Evolutionary conservation across 2,329 filamentous ascomycete species (phyloP).

Genomic region (Ceratocystis smalleyi): DNA sequence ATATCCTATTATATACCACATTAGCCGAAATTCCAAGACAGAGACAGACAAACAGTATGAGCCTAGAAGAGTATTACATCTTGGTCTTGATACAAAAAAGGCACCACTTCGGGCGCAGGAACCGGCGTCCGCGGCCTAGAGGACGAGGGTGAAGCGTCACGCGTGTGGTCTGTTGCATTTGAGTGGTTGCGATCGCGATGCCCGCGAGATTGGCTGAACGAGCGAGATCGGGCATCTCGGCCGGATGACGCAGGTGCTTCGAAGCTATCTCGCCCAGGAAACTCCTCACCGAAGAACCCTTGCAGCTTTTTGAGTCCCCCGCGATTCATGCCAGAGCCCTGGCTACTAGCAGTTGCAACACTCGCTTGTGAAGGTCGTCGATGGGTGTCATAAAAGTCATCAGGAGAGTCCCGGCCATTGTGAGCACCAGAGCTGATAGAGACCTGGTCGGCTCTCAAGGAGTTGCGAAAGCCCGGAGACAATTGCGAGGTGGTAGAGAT

Average conservation of each 20-base stretch:
- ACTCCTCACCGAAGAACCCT: slow-evolving; percentile 86
- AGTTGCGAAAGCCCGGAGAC: slow-evolving; percentile 49
- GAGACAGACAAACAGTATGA: background rate
- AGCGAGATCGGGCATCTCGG: slow-evolving; percentile 48
- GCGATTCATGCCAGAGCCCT: slow-evolving; percentile 56
- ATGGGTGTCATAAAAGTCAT: slow-evolving; percentile 40
- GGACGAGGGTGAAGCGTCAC: slow-evolving; percentile 58
- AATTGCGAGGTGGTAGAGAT: slow-evolving; percentile 46
- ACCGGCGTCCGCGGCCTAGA: slow-evolving; percentile 73
- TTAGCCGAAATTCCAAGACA: background rate
- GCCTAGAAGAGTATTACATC: slow-evolving; percentile 39
- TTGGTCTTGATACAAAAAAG: slow-evolving; percentile 87
- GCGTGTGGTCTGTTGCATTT: slow-evolving; percentile 53
- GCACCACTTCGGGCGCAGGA: slow-evolving; percentile 82
- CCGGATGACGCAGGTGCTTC: slow-evolving; percentile 47
- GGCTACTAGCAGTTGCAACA: slow-evolving; percentile 69
- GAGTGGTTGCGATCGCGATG: slow-evolving; percentile 71
- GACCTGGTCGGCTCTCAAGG: slow-evolving; percentile 13
- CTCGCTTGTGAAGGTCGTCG: slow-evolving; percentile 78
- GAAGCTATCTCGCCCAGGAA: slow-evolving; percentile 56
- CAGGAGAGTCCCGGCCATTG: slow-evolving; percentile 40
- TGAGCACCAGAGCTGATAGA: slow-evolving; percentile 21
- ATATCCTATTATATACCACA: slow-evolving; percentile 42
- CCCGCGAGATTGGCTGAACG: slow-evolving; percentile 41
- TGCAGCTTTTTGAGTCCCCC: slow-evolving; percentile 70